phyloP scores from a whole-genome alignment of 495 filamentous ascomycete species.

The Apiosordaria backusii region DNA sequence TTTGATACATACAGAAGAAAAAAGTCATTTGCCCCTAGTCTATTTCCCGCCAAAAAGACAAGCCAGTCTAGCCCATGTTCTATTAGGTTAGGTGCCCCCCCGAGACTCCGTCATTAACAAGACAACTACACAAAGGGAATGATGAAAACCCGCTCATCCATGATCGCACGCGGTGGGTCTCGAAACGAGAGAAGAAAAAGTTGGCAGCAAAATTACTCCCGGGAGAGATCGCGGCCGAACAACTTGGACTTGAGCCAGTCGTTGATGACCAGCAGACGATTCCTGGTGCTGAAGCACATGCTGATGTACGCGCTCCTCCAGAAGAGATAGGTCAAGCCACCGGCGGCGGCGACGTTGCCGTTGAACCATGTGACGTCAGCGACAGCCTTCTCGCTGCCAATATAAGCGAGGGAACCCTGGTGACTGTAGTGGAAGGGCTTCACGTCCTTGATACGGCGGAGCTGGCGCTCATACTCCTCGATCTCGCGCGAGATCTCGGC shows the following conservation, averaged over 20 bases:
- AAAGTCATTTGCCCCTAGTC: conserved; percentile 9
- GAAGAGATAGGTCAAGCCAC: conserved; percentile 83
- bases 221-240: conserved; percentile 93
- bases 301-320: conserved; percentile 96
- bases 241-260: conserved; percentile 96
- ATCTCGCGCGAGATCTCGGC: conserved; percentile 74
- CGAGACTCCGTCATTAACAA: conserved; percentile 19
- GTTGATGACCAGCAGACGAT: conserved; percentile 84
- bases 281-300: conserved; percentile 99
- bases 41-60: conserved; percentile 15
- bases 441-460: conserved; percentile 85
- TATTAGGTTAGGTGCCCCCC: conserved; percentile 16
- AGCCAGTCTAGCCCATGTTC: conserved; percentile 22
- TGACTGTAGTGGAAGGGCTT: conserved; percentile 98
- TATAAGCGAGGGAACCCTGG: conserved; percentile 94
- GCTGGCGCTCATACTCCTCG: conserved; percentile 75
- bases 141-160: conserved; percentile 4
- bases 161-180: not conserved
- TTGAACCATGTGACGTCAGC: conserved; percentile 97
- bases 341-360: conserved; percentile 87
- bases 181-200: not conserved
- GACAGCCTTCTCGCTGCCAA: conserved; percentile 95
- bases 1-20: conserved; percentile 7
- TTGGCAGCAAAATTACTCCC: conserved; percentile 58
- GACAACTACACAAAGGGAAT: conserved; percentile 11